Evolutionary conservation across 1,284 basidiomycete species (phyloP), one percentile per base, ranked within the genome.

Genomic region (Schizophyllum amplum): DNA sequence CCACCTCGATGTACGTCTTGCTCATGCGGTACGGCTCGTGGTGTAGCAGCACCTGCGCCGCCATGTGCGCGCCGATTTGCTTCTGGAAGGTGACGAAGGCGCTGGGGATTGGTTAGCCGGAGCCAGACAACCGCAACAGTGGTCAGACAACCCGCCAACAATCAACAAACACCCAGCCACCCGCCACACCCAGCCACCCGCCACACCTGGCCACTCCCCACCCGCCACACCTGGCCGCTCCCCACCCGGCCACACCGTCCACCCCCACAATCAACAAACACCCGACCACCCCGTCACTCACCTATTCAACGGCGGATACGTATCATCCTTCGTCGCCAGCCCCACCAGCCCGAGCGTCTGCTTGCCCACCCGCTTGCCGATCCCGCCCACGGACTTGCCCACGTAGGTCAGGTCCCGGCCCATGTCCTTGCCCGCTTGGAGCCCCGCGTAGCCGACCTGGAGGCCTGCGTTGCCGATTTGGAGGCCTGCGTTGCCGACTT

Each of bases 71-170:
- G 1, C 91, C 91, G 62, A 97, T 90, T 74, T 98, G 96, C 64
- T 84, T 81, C 71, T 95, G 86, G 80, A 98, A 99, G 25, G 92
- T 87, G 60, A 99, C 81, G 71, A 99, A 99, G 3, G 91, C 92
- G 24, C 89, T 90, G 67, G 27, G 6, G n/a, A n/a, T n/a, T n/a
- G n/a, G n/a, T n/a, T n/a, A n/a, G n/a, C n/a, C n/a, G n/a, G n/a
- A n/a, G n/a, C n/a, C n/a, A n/a, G n/a, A 33, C 6, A 33, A 33
- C 13, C 6, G 13, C 5, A 13, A 6, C 27, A 33, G 13, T 6
- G 5, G 27, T 33, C 27, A 33, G 27, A 5, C 27, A 5, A 33
- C 5, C 5, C 27, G 13, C 27, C 5, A 6, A 5, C 13, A 5
- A 5, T 33, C 27, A 33, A 33, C 27, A 6, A 5, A 13, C 27